Conservation (phyloP, 148 eudicot genomes). For the Arctostaphylos glauca region DNA sequence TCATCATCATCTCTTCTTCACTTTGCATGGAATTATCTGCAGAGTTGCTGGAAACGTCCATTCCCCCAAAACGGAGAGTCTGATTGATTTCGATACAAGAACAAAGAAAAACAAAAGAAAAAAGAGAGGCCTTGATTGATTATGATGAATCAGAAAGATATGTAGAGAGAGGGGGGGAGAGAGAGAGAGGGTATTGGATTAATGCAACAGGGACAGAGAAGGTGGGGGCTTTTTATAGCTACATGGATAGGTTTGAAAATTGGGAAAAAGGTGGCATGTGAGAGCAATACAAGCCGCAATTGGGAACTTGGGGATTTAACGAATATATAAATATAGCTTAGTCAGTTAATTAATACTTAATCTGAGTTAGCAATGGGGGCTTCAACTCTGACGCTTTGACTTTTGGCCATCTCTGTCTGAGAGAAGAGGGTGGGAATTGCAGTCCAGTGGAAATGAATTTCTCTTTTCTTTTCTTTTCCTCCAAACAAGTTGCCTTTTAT, state of each 20-base stretch:
- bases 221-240: conserved; percentile 56
- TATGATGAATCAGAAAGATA: neutral
- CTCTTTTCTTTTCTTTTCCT: conserved; percentile 5
- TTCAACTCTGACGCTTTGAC: conserved; percentile 69
- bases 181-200: conserved; percentile 25
- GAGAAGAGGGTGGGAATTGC: neutral
- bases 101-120: no score
- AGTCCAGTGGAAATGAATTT: neutral
- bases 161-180: conserved; percentile 18
- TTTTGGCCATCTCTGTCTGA: conserved; percentile 1
- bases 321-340: neutral
- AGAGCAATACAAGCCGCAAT: conserved; percentile 70
- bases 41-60: conserved; percentile 27
- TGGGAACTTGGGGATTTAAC: conserved; percentile 14
- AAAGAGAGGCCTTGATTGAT: conserved; percentile 14
- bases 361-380: conserved; percentile 13
- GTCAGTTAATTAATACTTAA: conserved; percentile 1
- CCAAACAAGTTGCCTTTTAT: conserved; percentile 5
- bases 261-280: conserved; percentile 43
- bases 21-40: neutral
- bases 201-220: conserved; percentile 31
- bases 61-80: conserved; percentile 10
- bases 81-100: conserved; percentile 14
- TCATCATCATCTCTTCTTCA: conserved; percentile 26
- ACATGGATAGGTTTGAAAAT: conserved; percentile 30